phyloP scores from a whole-genome alignment of 805 yeast genomes.

The Isabelozyma rhagii region DNA sequence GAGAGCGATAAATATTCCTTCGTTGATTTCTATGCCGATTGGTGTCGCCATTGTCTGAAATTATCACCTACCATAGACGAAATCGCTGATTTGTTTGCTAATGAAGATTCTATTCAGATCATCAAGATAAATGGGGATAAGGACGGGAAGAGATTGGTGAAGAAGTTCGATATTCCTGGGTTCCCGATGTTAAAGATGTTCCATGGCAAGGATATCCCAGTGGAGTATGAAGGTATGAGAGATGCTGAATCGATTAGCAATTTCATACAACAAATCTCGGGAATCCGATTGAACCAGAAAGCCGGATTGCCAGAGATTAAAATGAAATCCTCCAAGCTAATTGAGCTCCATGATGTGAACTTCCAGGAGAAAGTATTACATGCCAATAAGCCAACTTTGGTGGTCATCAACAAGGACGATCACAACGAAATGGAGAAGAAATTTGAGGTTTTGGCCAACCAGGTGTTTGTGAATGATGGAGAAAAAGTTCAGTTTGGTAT shows the following conservation, averaged over 20 bases:
- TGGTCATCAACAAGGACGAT: constrained; percentile 44
- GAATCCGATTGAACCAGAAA: constrained; percentile 14
- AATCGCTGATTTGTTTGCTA: constrained; percentile 28
- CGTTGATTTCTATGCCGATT: constrained; percentile 58
- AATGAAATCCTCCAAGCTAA: constrained; percentile 14
- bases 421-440: constrained; percentile 37
- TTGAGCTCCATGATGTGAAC: constrained; percentile 35
- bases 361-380: constrained; percentile 41
- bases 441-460: constrained; percentile 52
- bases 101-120: constrained; percentile 40
- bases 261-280: constrained; percentile 44
- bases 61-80: constrained; percentile 49
- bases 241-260: constrained; percentile 47
- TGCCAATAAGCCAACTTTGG: constrained; percentile 32
- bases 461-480: constrained; percentile 39
- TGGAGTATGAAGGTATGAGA: constrained; percentile 56
- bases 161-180: constrained; percentile 52
- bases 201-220: constrained; percentile 49
- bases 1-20: constrained; percentile 49
- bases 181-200: constrained; percentile 66
- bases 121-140: constrained; percentile 60
- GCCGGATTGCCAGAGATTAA: neutral
- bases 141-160: constrained; percentile 47
- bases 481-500: constrained; percentile 33
- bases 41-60: constrained; percentile 70